Percentiles rank a stretch among this genome's conserved stretches.
Conservation (phyloP, 2,329 filamentous ascomycete species). For the Curvularia lunata region DNA sequence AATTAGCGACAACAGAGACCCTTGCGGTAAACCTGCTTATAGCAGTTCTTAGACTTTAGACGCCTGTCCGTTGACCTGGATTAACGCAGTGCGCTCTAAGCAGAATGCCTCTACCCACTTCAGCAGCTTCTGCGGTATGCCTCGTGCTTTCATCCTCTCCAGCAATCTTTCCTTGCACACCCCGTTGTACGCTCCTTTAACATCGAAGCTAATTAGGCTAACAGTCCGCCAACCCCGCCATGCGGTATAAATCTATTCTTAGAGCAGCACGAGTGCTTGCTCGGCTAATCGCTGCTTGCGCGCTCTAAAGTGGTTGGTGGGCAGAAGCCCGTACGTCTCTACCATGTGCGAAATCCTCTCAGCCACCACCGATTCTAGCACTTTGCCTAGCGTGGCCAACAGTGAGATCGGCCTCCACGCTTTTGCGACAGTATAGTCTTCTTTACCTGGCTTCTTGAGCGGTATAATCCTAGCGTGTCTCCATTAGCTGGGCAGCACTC, state of each 20-base stretch:
- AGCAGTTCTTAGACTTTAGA: conserved; percentile 12
- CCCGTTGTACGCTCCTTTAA: conserved; percentile 18
- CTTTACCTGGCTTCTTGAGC: conserved; percentile 16
- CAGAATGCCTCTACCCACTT: no score
- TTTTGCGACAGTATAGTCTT: conserved; percentile 17
- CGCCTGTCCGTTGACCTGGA: no score
- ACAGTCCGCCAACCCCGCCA: conserved; percentile 4
- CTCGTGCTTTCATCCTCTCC: no score
- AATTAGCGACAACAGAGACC: conserved; percentile 22
- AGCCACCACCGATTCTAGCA: conserved; percentile 29
- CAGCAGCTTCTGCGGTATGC: no score
- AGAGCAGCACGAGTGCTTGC: no score
- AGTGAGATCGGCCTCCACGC: conserved; percentile 35
- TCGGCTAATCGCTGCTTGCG: no score
- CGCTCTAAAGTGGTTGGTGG: no score
- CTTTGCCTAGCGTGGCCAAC: conserved; percentile 30
- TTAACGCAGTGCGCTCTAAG: no score
- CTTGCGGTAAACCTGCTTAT: conserved; percentile 24
- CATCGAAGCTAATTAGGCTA: conserved; percentile 15
- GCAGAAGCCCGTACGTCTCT: conserved; percentile 38
- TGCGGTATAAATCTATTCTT: no score
- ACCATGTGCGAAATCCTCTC: conserved; percentile 36
- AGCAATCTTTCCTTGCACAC: conserved; percentile 1
- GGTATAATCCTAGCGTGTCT: conserved; percentile 16
- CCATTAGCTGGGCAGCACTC: conserved; percentile 16